phyloP scores from a whole-genome alignment of 805 yeast genomes.

The Metschnikowia similis region DNA sequence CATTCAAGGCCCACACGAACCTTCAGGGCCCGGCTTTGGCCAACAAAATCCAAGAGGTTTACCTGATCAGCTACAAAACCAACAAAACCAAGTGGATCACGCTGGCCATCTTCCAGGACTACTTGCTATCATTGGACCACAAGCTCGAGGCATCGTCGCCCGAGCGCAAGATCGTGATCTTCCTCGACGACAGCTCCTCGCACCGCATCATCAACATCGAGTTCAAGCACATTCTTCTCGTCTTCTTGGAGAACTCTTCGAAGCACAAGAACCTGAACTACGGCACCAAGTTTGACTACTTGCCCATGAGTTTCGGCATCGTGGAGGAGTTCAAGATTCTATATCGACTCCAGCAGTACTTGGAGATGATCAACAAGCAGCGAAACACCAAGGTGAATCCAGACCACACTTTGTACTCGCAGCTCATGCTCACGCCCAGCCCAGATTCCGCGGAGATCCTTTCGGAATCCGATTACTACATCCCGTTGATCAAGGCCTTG shows the following conservation, averaged over 20 bases:
- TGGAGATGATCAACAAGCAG: constrained; percentile 35
- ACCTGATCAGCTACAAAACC: constrained; percentile 53
- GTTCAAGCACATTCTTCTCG: constrained; percentile 32
- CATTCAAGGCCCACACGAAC: constrained; percentile 14
- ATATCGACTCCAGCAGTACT: constrained; percentile 56
- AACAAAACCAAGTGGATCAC: constrained; percentile 63
- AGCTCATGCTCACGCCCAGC: constrained; percentile 1
- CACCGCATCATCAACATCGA: constrained; percentile 49
- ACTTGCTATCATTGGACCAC: constrained; percentile 57
- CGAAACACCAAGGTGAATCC: constrained; percentile 6
- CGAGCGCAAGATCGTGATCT: constrained; percentile 47
- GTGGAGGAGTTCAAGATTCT: constrained; percentile 56
- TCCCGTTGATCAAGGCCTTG: constrained; percentile 53
- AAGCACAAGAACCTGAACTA: constrained; percentile 35
- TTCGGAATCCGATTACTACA: constrained; percentile 38
- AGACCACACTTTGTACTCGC: constrained; percentile 4
- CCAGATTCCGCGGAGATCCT: constrained; percentile 24
- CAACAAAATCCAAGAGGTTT: constrained; percentile 46
- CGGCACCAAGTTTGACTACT: constrained; percentile 45
- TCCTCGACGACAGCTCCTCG: constrained; percentile 59
- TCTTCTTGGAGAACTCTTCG: constrained; percentile 36
- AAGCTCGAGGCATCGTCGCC: constrained; percentile 43
- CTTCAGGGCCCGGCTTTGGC: constrained; percentile 14
- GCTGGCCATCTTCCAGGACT: constrained; percentile 57
- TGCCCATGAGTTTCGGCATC: constrained; percentile 64